A percentile compares a stretch with the other conserved stretches of the same genome.
Evolutionary conservation across 805 yeast genomes (phyloP).

Genomic region (Lipomyces chichibuensis): DNA sequence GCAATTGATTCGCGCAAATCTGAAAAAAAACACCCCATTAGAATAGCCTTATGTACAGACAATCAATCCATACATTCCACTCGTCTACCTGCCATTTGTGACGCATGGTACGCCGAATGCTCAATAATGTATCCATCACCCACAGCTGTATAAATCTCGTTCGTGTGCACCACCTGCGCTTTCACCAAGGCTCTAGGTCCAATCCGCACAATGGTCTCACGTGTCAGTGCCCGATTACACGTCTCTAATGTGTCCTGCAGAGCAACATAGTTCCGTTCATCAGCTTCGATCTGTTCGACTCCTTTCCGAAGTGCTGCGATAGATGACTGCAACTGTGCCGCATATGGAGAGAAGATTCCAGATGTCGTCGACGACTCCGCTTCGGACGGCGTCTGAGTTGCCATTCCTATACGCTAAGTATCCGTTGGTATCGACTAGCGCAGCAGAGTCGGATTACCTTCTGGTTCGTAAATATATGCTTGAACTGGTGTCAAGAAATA

Average conservation of each 20-base stretch:
- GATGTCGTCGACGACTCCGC: neutral
- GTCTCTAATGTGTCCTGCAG: slow-evolving; percentile 15
- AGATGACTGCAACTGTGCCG: slow-evolving; percentile 13
- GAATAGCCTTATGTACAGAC: neutral
- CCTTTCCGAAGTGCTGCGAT: slow-evolving; percentile 13
- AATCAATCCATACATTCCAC: slow-evolving; percentile 17
- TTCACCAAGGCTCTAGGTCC: slow-evolving; percentile 28
- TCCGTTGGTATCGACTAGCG: neutral
- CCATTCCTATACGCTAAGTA: neutral
- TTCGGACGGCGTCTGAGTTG: neutral
- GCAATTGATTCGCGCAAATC: slow-evolving; percentile 10
- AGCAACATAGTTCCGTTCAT: slow-evolving; percentile 9
- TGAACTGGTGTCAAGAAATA: neutral
- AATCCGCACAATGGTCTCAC: slow-evolving; percentile 16
- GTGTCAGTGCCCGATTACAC: slow-evolving; percentile 17
- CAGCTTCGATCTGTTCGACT: slow-evolving; percentile 8
- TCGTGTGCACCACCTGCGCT: slow-evolving; percentile 28
- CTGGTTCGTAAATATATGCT: neutral
- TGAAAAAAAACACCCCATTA: neutral
- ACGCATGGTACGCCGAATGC: slow-evolving; percentile 30
- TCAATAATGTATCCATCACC: slow-evolving; percentile 30
- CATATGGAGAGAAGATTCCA: slow-evolving; percentile 14
- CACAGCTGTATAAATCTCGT: slow-evolving; percentile 22
- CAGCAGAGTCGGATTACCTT: neutral
- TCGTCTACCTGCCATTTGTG: slow-evolving; percentile 25